These are phyloP conservation scores for Wallacemonas rigidus DNA, from an alignment of 208 protist species.

Conservation along the genomic window DNA sequence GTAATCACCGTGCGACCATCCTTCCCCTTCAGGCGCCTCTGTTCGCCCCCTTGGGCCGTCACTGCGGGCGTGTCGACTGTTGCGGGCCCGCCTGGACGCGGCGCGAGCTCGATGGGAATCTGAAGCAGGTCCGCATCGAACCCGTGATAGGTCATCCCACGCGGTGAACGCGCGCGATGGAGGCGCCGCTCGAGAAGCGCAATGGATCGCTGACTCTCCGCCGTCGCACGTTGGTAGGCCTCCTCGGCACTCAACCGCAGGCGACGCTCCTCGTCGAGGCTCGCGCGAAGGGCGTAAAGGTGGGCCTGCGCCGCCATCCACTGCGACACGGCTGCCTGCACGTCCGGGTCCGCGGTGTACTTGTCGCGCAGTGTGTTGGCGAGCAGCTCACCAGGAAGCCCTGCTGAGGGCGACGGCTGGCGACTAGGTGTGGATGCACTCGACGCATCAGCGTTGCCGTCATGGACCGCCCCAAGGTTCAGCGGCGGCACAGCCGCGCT, in stretches of 20 bases:
- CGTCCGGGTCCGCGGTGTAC: constrained; percentile 25
- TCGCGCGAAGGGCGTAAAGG: constrained; percentile 30
- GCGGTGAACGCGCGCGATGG: constrained; percentile 26
- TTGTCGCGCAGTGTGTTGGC: constrained; percentile 10
- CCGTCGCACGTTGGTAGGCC: constrained; percentile 32
- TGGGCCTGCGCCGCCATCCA: constrained; percentile 25
- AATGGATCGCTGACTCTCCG: constrained; percentile 39
- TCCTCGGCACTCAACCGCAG: constrained; percentile 57
- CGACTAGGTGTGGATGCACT: neutral
- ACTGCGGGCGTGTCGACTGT: neutral
- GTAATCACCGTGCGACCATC: neutral
- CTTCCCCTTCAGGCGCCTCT: neutral
- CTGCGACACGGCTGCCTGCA: constrained; percentile 22
- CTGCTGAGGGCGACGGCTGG: neutral
- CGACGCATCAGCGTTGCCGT: neutral
- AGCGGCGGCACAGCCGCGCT: constrained; percentile 5
- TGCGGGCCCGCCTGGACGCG: neutral
- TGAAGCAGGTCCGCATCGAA: constrained; percentile 24
- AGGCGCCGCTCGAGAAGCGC: constrained; percentile 53
- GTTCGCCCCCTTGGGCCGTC: neutral
- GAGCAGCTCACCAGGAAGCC: constrained; percentile 3
- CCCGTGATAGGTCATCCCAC: constrained; percentile 16
- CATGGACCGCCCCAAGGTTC: neutral
- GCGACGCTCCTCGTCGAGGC: constrained; percentile 43
- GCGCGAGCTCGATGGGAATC: constrained; percentile 16